These are phyloP conservation scores for Papiliotrema terrestris DNA, from an alignment of 1,284 basidiomycete genomes.

Conservation along the genomic window DNA sequence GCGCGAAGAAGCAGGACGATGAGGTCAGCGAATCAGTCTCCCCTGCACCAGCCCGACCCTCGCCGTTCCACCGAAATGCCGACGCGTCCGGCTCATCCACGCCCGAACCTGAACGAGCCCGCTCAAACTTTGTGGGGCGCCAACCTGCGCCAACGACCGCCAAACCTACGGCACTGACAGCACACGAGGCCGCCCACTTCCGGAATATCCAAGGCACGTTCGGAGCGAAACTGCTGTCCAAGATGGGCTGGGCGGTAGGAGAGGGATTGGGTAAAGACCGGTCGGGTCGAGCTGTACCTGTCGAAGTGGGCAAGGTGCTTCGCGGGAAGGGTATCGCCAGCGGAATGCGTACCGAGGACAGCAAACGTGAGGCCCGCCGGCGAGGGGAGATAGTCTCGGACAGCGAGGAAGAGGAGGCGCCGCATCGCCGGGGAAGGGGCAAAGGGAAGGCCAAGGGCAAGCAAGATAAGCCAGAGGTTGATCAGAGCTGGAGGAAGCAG, in stretches of 20 bases:
- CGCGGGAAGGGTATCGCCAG: constrained; percentile 77
- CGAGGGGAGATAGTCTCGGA: constrained; percentile 66
- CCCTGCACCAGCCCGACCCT: not conserved
- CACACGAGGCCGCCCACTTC: constrained; percentile 72
- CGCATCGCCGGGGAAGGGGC: constrained; percentile 20
- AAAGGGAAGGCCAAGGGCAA: constrained; percentile 9
- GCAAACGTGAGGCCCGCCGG: constrained; percentile 68
- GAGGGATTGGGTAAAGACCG: constrained; percentile 74
- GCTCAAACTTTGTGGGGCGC: not conserved
- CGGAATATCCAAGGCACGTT: constrained; percentile 68
- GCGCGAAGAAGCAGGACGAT: not conserved
- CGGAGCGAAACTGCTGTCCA: constrained; percentile 82
- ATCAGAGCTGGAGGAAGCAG: constrained; percentile 55
- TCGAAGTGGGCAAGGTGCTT: constrained; percentile 69
- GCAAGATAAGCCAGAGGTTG: constrained; percentile 25
- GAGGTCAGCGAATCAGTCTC: too few species aligned
- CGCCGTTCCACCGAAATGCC: constrained; percentile 26
- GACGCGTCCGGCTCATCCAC: constrained; percentile 48
- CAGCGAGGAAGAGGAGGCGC: constrained; percentile 55
- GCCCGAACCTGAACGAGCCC: constrained; percentile 9
- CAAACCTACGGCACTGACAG: constrained; percentile 54
- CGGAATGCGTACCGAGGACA: constrained; percentile 84
- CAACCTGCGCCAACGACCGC: constrained; percentile 27
- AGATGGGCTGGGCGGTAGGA: constrained; percentile 87
- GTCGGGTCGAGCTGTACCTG: constrained; percentile 81